Evolutionary conservation across 257 asterid genomes (phyloP), one percentile per base, ranked within the genome.

Genomic region (Solanum habrochaites): DNA sequence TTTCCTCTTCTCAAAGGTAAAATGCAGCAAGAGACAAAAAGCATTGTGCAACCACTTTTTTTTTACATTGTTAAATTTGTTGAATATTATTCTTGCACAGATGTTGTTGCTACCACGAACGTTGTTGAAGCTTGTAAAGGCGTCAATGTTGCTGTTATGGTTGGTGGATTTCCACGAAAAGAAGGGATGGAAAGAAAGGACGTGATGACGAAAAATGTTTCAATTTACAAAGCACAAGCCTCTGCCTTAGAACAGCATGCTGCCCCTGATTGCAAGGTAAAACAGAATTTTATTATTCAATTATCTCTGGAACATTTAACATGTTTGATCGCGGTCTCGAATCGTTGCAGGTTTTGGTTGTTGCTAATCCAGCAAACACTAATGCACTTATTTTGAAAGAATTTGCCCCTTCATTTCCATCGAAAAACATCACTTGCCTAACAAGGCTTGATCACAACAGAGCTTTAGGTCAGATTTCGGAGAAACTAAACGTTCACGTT

Each of bases 131-230:
- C 99, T 45, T 96, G 96, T 88, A 83, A 71, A 66, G 98, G 89
- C 40, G 97, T 92, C 11, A 84, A 93, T 32, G 78, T 96, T 12
- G 99, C 96, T 43, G 75, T 96, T 4, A 90, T 96, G 98, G 89
- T 94, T 37, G 99, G 97, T 31, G 99, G 99, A 47, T 91, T 91
- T 87, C 97, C 89, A 0, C 70, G 95, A 27, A 92, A 91, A 86
- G 98, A 96, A 88, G 98, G 98, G 27, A 95, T 96, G 99, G 99
- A 96, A 72, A 91, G 99, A 81, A 94, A 93, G 86, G 98, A 94
- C 64, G 93, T 96, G 0, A 91, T 95, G 97, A 88, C 96, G 45
- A 93, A 92, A 86, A 96, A 95, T 78, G 97, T 92, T 3, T 92
- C 96, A 56, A 96, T 96, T 74, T 96, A 93, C 91, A 93, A 92